phyloP scores from a whole-genome alignment of 2,329 filamentous ascomycete genomes.

The Lasiodiplodia sp. region DNA sequence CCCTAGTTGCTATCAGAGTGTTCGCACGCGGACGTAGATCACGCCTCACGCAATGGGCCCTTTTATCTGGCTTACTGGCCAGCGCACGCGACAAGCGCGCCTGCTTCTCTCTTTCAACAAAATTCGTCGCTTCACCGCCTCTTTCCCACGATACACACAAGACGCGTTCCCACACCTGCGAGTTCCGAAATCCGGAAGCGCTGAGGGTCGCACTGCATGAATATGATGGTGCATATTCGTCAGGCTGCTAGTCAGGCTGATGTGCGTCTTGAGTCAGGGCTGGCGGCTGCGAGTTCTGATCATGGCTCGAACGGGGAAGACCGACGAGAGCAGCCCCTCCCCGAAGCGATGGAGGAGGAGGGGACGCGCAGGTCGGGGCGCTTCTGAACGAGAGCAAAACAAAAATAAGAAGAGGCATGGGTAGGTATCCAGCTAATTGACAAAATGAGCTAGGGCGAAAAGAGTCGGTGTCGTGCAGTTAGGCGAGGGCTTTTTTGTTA shows the following conservation, averaged over 20 bases:
- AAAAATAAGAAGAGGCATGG: slow-evolving; percentile 23
- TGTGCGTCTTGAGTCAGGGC: slow-evolving; percentile 20
- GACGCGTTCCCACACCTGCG: slow-evolving; percentile 12
- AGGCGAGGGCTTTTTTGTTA: slow-evolving; percentile 11
- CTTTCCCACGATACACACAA: slow-evolving; percentile 12
- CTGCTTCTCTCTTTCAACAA: not conserved
- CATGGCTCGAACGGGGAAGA: slow-evolving; percentile 17
- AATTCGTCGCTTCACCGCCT: slow-evolving; percentile 21
- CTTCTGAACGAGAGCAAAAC: slow-evolving; percentile 5
- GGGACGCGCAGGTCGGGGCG: slow-evolving; percentile 13
- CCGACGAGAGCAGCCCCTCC: not conserved
- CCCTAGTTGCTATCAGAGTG: slow-evolving; percentile 18
- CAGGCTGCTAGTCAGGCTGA: slow-evolving; percentile 24
- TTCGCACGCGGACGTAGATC: slow-evolving; percentile 25
- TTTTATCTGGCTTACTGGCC: slow-evolving; percentile 22
- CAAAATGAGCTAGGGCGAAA: slow-evolving; percentile 14
- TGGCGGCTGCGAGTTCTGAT: slow-evolving; percentile 21
- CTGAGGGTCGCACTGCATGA: slow-evolving; percentile 25
- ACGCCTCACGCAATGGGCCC: slow-evolving; percentile 7
- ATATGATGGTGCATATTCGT: slow-evolving; percentile 26
- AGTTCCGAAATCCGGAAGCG: slow-evolving; percentile 20
- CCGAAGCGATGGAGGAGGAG: slow-evolving; percentile 12
- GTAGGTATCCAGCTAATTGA: not conserved
- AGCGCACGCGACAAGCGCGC: slow-evolving; percentile 24
- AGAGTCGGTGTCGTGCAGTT: slow-evolving; percentile 15